phyloP scores from a whole-genome alignment of 2,329 filamentous ascomycete genomes.

The Myriosclerotinia curreyana region DNA sequence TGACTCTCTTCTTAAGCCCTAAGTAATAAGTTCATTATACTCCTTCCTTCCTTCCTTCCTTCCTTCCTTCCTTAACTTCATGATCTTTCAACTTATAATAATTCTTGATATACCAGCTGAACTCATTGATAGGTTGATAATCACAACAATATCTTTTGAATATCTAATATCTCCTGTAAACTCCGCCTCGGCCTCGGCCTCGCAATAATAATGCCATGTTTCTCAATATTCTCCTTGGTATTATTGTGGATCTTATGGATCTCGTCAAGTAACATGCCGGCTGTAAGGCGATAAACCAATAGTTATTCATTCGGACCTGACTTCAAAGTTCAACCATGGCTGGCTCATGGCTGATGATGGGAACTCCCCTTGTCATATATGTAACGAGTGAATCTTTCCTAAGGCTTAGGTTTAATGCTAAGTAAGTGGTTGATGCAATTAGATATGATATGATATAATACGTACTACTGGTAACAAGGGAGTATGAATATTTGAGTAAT shows the following conservation, averaged over 20 bases:
- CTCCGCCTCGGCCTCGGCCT: too few relatives aligned
- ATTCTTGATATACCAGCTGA: background rate
- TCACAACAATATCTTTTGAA: background rate
- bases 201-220: slow-evolving; percentile 18
- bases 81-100: too few relatives aligned
- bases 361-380: too few relatives aligned
- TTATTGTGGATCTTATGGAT: slow-evolving; percentile 9
- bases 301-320: slow-evolving; percentile 15
- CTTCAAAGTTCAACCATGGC: background rate
- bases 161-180: background rate
- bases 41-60: too few relatives aligned
- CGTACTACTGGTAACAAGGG: too few relatives aligned
- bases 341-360: background rate
- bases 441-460: too few relatives aligned
- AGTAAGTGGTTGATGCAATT: too few relatives aligned
- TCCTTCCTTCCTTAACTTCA: too few relatives aligned
- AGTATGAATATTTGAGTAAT: background rate
- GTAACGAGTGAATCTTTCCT: too few relatives aligned
- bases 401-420: too few relatives aligned
- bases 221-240: slow-evolving; percentile 1
- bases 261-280: slow-evolving; percentile 11
- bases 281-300: slow-evolving; percentile 13
- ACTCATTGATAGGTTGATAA: too few relatives aligned
- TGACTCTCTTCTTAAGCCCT: background rate
- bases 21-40: background rate